phyloP scores from a whole-genome alignment of 2,329 filamentous ascomycete species.

The Macrophomina tecta region DNA sequence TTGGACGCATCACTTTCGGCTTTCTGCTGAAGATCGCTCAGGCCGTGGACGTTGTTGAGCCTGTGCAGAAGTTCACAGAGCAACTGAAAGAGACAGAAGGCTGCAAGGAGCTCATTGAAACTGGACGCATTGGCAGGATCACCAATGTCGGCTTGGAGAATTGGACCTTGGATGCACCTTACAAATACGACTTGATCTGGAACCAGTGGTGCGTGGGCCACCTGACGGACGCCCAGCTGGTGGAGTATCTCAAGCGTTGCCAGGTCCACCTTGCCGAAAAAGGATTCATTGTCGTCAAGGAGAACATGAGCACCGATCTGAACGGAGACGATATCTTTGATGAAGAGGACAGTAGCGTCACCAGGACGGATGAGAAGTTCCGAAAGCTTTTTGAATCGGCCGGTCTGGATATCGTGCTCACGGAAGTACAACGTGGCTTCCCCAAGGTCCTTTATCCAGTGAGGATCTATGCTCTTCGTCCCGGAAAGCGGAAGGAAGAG shows the following conservation, averaged over 20 bases:
- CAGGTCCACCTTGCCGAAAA: constrained; percentile 34
- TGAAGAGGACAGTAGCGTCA: constrained; percentile 76
- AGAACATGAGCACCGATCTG: constrained; percentile 70
- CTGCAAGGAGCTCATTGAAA: constrained; percentile 41
- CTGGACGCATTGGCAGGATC: constrained; percentile 65
- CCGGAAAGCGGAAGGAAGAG: constrained; percentile 35
- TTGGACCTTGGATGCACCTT: constrained; percentile 58
- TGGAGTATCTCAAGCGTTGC: constrained; percentile 70
- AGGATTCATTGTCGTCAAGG: constrained; percentile 75
- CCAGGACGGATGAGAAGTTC: constrained; percentile 76
- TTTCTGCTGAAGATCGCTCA: constrained; percentile 74
- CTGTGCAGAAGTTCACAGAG: constrained; percentile 79
- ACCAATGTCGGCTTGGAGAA: constrained; percentile 76
- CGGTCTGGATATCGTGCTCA: constrained; percentile 70
- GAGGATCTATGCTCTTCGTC: constrained; percentile 76
- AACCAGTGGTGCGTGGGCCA: constrained; percentile 90
- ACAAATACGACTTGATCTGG: constrained; percentile 81
- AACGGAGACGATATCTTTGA: constrained; percentile 73
- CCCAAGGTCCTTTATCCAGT: constrained; percentile 74
- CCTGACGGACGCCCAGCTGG: constrained; percentile 75
- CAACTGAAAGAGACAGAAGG: constrained; percentile 53
- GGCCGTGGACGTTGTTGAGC: constrained; percentile 83
- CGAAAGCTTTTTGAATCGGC: constrained; percentile 71
- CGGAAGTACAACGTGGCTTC: constrained; percentile 76
- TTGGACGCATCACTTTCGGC: constrained; percentile 81